Conservation (phyloP, 495 filamentous ascomycete genomes). For the Penicillium odoratum region DNA sequence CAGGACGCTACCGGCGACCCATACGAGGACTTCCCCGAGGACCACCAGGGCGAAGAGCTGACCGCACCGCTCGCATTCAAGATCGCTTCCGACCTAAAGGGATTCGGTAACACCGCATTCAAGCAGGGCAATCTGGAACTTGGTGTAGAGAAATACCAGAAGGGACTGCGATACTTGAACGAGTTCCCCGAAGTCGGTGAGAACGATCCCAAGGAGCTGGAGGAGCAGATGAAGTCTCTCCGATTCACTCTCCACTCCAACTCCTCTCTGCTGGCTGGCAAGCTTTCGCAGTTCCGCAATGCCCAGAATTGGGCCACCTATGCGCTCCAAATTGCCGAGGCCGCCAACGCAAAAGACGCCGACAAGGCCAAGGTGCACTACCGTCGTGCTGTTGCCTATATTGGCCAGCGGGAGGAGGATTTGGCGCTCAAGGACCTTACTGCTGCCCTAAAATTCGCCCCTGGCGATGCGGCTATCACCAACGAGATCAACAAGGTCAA, state of each 20-base stretch:
- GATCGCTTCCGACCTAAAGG: slow-evolving; percentile 87
- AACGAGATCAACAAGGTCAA: slow-evolving; percentile 76
- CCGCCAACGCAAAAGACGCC: slow-evolving; percentile 60
- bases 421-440: slow-evolving; percentile 75
- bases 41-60: slow-evolving; percentile 68
- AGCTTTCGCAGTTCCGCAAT: slow-evolving; percentile 69
- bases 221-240: slow-evolving; percentile 65
- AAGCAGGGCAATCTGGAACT: slow-evolving; percentile 68
- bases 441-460: slow-evolving; percentile 70
- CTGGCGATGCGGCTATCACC: slow-evolving; percentile 71
- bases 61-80: slow-evolving; percentile 52
- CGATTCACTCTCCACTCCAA: slow-evolving; percentile 78
- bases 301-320: slow-evolving; percentile 67
- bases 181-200: slow-evolving; percentile 75
- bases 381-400: slow-evolving; percentile 72
- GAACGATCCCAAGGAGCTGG: slow-evolving; percentile 65
- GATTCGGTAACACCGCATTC: slow-evolving; percentile 89
- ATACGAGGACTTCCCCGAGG: slow-evolving; percentile 96
- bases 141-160: slow-evolving; percentile 93
- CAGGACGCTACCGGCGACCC: slow-evolving; percentile 83
- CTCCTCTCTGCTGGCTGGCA: slow-evolving; percentile 75
- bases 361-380: slow-evolving; percentile 90
- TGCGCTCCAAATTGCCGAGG: slow-evolving; percentile 64
- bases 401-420: slow-evolving; percentile 83
- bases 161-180: slow-evolving; percentile 91